Evolutionary conservation across 2,329 filamentous ascomycete species (phyloP).

Genomic region (Colletotrichum somersetense): DNA sequence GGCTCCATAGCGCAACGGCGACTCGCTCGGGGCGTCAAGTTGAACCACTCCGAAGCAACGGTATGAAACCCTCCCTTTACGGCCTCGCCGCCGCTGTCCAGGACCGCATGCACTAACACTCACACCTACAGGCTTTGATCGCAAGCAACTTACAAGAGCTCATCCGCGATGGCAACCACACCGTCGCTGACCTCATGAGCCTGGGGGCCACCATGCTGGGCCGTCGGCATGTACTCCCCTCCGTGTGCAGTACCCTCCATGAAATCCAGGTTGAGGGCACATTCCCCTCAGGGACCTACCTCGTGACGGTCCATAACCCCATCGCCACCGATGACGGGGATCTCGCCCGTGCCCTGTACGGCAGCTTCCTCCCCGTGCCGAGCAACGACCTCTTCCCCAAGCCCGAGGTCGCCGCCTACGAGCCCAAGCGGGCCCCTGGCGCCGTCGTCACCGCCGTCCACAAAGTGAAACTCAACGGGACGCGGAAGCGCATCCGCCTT

Average conservation of each 20-base stretch:
- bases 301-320: conserved; percentile 94
- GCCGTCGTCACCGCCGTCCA: conserved; percentile 80
- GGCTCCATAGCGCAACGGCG: conserved; percentile 89
- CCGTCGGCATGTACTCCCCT: conserved; percentile 88
- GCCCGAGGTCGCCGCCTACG: conserved; percentile 74
- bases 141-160: conserved; percentile 93
- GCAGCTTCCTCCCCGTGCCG: conserved; percentile 89
- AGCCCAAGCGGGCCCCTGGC: conserved; percentile 78
- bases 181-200: conserved; percentile 92
- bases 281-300: conserved; percentile 89
- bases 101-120: conserved; percentile 30
- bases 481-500: conserved; percentile 78
- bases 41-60: conserved; percentile 91
- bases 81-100: background rate
- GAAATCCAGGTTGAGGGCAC: conserved; percentile 96
- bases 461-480: conserved; percentile 78
- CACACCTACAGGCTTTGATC: conserved; percentile 74
- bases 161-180: conserved; percentile 95
- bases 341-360: conserved; percentile 87
- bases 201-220: conserved; percentile 93
- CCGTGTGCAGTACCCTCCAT: conserved; percentile 81
- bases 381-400: conserved; percentile 75
- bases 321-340: conserved; percentile 89
- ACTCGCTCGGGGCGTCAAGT: conserved; percentile 85
- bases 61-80: conserved; percentile 58